Evolutionary conservation across 1,284 basidiomycete genomes (phyloP).

Genomic region (Ustilago tritici): DNA sequence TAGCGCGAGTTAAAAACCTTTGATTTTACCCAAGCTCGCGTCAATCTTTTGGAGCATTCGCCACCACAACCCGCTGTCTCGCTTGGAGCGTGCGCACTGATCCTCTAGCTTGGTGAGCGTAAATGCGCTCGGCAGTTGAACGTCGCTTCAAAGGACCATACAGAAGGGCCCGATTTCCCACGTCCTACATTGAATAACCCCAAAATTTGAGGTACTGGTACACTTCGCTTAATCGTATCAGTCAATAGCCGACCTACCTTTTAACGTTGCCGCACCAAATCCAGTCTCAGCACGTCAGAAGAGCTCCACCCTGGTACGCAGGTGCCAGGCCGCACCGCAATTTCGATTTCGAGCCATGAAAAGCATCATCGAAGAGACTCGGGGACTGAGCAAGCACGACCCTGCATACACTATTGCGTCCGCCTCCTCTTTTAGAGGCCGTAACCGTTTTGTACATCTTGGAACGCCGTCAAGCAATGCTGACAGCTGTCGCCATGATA

Average conservation of each 20-base stretch:
- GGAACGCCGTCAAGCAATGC: too few relatives aligned
- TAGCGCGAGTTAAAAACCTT: too few relatives aligned
- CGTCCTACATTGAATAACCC: neutral
- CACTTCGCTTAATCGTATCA: neutral
- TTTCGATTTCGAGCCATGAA: neutral
- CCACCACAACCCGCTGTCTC: conserved; percentile 8
- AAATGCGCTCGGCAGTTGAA: neutral
- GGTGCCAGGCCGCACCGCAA: neutral
- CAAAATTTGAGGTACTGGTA: neutral
- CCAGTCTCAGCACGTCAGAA: too few relatives aligned
- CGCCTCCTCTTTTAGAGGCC: too few relatives aligned
- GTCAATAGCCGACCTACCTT: neutral
- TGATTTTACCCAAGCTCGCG: neutral
- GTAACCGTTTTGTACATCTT: neutral
- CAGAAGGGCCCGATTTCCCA: neutral
- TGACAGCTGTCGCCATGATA: too few relatives aligned
- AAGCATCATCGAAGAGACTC: neutral
- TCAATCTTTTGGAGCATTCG: neutral
- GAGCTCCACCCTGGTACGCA: too few relatives aligned
- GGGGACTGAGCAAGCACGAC: neutral
- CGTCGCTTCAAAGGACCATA: neutral
- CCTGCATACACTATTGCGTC: neutral
- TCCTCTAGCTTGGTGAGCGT: neutral
- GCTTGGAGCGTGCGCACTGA: neutral
- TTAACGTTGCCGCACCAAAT: neutral